phyloP scores from a whole-genome alignment of 1,284 basidiomycete genomes.

The Naganishia sp. region DNA sequence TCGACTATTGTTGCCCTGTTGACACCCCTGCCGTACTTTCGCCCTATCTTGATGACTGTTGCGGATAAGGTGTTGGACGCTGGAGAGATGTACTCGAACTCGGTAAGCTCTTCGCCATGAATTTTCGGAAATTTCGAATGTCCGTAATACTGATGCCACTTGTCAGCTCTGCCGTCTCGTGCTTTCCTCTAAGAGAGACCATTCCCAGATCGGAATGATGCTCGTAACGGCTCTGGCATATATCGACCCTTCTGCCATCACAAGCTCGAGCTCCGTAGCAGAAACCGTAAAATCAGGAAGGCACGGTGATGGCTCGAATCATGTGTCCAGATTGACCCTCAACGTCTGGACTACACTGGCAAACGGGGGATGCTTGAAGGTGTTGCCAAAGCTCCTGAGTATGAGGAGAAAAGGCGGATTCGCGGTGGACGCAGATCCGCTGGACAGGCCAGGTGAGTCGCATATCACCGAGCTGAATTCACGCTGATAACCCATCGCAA shows the following conservation, averaged over 20 bases:
- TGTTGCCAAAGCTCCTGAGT: conserved; percentile 49
- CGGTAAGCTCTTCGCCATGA: conserved; percentile 37
- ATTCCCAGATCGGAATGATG: conserved; percentile 44
- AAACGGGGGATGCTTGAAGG: conserved; percentile 48
- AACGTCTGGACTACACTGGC: conserved; percentile 46
- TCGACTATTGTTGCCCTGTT: conserved; percentile 49
- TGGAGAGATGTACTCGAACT: conserved; percentile 45
- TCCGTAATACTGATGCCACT: neutral
- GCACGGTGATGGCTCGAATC: conserved; percentile 30
- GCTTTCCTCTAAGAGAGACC: conserved; percentile 49
- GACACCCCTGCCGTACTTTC: conserved; percentile 53
- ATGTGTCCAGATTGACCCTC: conserved; percentile 40
- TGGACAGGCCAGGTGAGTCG: conserved; percentile 46
- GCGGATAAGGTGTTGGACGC: conserved; percentile 46
- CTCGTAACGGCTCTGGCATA: conserved; percentile 46
- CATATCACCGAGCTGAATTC: conserved; percentile 4
- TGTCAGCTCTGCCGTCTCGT: conserved; percentile 46
- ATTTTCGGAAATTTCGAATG: conserved; percentile 23
- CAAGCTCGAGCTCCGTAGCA: conserved; percentile 4
- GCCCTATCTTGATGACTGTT: conserved; percentile 45
- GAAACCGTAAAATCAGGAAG: neutral
- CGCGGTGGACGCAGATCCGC: conserved; percentile 43
- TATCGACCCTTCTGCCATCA: conserved; percentile 37
- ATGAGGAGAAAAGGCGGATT: conserved; percentile 51
- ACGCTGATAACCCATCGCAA: conserved; percentile 9